Conservation (phyloP, 306 rosid genomes). For the Medicago arabica region DNA sequence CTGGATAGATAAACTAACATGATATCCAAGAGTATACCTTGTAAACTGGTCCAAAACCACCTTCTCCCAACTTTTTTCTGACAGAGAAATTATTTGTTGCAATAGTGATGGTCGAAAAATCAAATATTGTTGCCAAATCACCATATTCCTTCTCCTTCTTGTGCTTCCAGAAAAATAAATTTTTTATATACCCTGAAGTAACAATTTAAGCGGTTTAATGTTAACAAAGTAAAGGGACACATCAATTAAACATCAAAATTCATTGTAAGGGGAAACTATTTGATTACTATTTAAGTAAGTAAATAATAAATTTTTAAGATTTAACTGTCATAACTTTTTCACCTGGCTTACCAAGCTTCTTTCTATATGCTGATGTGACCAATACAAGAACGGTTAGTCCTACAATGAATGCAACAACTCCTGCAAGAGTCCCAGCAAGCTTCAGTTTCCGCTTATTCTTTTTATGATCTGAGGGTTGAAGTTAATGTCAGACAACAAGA, state of each 20-base stretch:
- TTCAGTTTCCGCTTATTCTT: background rate
- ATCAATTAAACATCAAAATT: background rate
- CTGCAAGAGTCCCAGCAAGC: slow-evolving; percentile 11
- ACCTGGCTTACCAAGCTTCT: background rate
- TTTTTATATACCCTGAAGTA: background rate
- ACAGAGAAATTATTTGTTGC: slow-evolving; percentile 17
- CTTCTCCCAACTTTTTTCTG: slow-evolving; percentile 15
- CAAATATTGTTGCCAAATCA: slow-evolving; percentile 3
- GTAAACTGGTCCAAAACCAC: slow-evolving; percentile 21
- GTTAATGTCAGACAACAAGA: background rate
- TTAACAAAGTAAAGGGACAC: background rate
- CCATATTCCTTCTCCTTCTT: background rate
- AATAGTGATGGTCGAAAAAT: background rate
- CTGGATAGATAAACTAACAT: background rate
- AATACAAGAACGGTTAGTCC: background rate
- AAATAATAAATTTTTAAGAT: background rate
- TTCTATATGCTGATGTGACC: background rate
- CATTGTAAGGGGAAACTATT: background rate
- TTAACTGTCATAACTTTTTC: background rate
- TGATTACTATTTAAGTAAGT: background rate
- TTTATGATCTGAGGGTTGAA: background rate
- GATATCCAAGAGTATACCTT: slow-evolving; percentile 4
- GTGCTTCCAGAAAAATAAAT: background rate
- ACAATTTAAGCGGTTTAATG: background rate
- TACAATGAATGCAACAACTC: slow-evolving; percentile 11